These are phyloP conservation scores for Aspergillus sclerotialis DNA, from an alignment of 2,329 filamentous ascomycete species.

Conservation along the genomic window DNA sequence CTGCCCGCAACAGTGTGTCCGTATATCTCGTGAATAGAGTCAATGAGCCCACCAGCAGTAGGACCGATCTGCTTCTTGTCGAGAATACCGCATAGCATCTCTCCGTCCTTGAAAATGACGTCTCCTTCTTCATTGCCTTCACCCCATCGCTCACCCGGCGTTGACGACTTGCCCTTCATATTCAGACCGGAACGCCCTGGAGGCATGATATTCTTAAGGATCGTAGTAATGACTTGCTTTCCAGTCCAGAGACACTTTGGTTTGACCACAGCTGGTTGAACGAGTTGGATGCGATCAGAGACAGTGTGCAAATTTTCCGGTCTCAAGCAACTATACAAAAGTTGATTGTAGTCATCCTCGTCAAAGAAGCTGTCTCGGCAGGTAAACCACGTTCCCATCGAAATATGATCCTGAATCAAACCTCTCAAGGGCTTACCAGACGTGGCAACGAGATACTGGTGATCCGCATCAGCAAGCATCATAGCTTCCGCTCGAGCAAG, in stretches of 20 bases:
- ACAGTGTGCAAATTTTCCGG: constrained; percentile 87
- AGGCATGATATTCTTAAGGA: constrained; percentile 86
- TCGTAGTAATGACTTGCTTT: constrained; percentile 89
- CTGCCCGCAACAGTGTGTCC: constrained; percentile 81
- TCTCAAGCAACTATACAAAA: constrained; percentile 84
- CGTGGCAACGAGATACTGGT: constrained; percentile 92
- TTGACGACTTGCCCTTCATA: constrained; percentile 71
- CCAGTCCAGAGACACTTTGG: constrained; percentile 83
- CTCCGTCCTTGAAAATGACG: constrained; percentile 78
- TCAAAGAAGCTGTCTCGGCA: constrained; percentile 88
- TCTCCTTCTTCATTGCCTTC: constrained; percentile 62
- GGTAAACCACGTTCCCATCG: constrained; percentile 84
- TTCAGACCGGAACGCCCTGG: constrained; percentile 67
- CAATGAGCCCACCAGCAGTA: constrained; percentile 76
- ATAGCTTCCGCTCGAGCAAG: constrained; percentile 87
- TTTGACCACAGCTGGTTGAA: constrained; percentile 75
- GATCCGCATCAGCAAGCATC: constrained; percentile 90
- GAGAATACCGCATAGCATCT: constrained; percentile 82
- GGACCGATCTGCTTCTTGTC: constrained; percentile 95
- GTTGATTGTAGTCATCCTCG: constrained; percentile 79
- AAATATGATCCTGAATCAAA: constrained; percentile 97
- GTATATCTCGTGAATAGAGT: constrained; percentile 88
- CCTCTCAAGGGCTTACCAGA: constrained; percentile 89
- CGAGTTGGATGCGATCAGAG: constrained; percentile 70
- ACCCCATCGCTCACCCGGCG: constrained; percentile 75